phyloP scores from a whole-genome alignment of 768 basidiomycete genomes.

The Hemileccinum rubropunctum region DNA sequence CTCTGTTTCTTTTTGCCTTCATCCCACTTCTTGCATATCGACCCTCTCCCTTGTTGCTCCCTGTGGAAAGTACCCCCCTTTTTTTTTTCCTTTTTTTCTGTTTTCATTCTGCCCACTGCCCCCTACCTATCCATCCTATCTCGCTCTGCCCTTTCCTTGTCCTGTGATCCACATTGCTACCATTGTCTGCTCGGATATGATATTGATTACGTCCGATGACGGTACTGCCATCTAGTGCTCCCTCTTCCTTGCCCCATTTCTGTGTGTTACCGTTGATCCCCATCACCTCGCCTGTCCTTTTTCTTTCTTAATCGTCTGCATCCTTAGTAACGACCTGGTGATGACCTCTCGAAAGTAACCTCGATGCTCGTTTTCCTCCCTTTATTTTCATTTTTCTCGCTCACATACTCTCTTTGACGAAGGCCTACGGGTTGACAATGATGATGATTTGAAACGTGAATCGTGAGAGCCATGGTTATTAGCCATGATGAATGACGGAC shows the following conservation, averaged over 20 bases:
- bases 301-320: neutral
- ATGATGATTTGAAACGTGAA: neutral
- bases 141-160: neutral
- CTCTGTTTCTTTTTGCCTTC: neutral
- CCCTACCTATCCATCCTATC: neutral
- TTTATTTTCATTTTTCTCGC: neutral
- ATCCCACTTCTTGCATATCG: neutral
- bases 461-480: no score
- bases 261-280: neutral
- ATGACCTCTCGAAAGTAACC: neutral
- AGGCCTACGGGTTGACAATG: neutral
- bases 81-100: no score
- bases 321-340: neutral
- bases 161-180: neutral
- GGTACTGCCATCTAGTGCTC: neutral
- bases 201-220: neutral
- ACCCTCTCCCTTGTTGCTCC: neutral
- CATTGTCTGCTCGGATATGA: neutral
- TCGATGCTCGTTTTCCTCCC: neutral
- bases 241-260: neutral
- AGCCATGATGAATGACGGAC: no score
- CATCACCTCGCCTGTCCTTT: no score
- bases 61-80: neutral
- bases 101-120: neutral
- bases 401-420: neutral